These are phyloP conservation scores for Leccinellum albellum DNA, from an alignment of 768 basidiomycete species.

Conservation along the genomic window DNA sequence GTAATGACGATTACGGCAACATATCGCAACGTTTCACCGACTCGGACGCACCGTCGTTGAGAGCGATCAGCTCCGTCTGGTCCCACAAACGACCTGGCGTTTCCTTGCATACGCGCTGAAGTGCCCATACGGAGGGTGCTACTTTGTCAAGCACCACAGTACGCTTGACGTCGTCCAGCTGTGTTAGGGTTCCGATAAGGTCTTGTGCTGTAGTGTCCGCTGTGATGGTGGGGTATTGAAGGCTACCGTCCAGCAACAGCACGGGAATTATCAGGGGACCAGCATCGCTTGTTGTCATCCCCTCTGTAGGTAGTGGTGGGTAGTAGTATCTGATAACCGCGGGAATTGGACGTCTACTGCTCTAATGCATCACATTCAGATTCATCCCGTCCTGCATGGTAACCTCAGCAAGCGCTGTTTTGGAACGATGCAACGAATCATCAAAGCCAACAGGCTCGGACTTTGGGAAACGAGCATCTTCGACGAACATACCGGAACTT, in stretches of 20 bases:
- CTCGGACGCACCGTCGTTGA: constrained; percentile 56
- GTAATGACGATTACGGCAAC: not conserved
- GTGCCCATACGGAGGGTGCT: constrained; percentile 59
- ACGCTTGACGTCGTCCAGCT: constrained; percentile 44
- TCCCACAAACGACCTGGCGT: constrained; percentile 63
- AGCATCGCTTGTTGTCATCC: constrained; percentile 28
- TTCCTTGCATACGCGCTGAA: constrained; percentile 62
- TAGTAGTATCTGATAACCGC: too few species aligned
- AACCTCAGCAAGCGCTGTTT: too few species aligned
- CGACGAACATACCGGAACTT: too few species aligned
- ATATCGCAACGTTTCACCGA: not conserved
- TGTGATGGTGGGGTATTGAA: constrained; percentile 60
- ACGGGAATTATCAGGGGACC: constrained; percentile 53
- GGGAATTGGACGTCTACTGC: too few species aligned
- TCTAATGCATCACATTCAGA: too few species aligned
- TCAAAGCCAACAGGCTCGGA: too few species aligned
- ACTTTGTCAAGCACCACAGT: constrained; percentile 49
- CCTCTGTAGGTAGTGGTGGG: too few species aligned
- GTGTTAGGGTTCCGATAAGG: constrained; percentile 51
- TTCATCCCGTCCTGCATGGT: too few species aligned
- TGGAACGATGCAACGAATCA: too few species aligned
- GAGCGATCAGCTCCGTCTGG: constrained; percentile 60
- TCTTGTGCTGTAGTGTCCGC: constrained; percentile 54
- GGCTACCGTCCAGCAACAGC: constrained; percentile 51
- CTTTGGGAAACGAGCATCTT: too few species aligned